Evolutionary conservation across 2,329 filamentous ascomycete genomes (phyloP).

Genomic region (Cladosporium oxysporum): DNA sequence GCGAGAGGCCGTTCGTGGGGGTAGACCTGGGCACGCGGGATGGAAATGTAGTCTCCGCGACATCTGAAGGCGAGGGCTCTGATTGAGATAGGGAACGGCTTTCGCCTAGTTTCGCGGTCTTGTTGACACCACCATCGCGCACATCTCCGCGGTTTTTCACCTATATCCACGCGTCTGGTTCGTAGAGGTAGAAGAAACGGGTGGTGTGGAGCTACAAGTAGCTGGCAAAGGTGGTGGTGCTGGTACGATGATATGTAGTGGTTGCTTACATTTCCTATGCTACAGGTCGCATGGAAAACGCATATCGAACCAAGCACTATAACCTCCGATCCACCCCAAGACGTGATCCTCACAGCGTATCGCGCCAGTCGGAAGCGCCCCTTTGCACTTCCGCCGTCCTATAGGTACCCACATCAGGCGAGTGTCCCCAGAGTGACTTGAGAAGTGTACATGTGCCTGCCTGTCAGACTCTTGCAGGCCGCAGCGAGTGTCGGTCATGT

Average conservation of each 20-base stretch:
- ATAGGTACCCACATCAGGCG: slow-evolving; percentile 5
- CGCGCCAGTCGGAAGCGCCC: slow-evolving; percentile 1
- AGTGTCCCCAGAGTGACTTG: neutral
- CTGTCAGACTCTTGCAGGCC: neutral
- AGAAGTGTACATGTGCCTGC: neutral
- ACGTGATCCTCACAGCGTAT: neutral
- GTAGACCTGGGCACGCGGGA: neutral
- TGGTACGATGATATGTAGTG: neutral
- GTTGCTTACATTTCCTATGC: neutral
- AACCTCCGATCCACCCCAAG: neutral
- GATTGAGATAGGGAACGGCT: neutral
- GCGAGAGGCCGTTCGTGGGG: neutral
- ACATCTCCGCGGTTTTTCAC: neutral
- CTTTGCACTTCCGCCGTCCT: neutral
- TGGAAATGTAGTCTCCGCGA: neutral
- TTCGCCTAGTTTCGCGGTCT: neutral
- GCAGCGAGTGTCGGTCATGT: slow-evolving; percentile 1
- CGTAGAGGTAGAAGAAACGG: neutral
- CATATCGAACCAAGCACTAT: neutral
- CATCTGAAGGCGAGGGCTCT: neutral
- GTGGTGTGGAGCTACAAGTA: neutral
- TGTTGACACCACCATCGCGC: neutral
- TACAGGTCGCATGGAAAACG: neutral
- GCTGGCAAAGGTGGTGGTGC: neutral
- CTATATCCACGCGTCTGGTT: neutral